phyloP scores from a whole-genome alignment of 2,329 filamentous ascomycete species.

The Monosporascus sp. region DNA sequence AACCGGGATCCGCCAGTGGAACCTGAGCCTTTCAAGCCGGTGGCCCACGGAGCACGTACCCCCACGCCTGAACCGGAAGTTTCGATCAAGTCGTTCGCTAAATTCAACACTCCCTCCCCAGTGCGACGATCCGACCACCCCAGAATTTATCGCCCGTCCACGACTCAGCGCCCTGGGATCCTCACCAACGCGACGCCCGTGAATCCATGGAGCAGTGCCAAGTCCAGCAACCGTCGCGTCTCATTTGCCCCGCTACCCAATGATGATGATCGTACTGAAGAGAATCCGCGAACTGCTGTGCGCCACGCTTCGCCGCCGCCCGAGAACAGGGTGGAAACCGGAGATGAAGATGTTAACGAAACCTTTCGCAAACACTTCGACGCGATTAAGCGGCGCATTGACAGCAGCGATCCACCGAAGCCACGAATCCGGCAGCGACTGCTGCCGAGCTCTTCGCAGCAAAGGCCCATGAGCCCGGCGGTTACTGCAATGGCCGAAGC shows the following conservation, averaged over 20 bases:
- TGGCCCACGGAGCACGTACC: slow-evolving; percentile 21
- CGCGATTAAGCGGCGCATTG: slow-evolving; percentile 33
- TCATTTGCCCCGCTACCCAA: slow-evolving; percentile 28
- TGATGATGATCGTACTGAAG: slow-evolving; percentile 17
- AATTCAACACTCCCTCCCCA: slow-evolving; percentile 47
- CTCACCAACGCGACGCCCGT: slow-evolving; percentile 10
- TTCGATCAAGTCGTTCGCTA: slow-evolving; percentile 46
- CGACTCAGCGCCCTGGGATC: slow-evolving; percentile 13
- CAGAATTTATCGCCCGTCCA: slow-evolving; percentile 4
- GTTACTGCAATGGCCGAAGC: slow-evolving; percentile 44
- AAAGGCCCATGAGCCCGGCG: slow-evolving; percentile 32
- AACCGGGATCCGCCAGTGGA: no score
- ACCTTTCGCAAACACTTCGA: slow-evolving; percentile 46
- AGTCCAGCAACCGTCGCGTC: slow-evolving; percentile 22
- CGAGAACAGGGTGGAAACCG: slow-evolving; percentile 25
- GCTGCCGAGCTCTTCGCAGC: slow-evolving; percentile 39
- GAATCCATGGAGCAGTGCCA: slow-evolving; percentile 11
- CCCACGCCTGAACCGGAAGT: slow-evolving; percentile 43
- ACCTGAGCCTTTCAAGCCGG: slow-evolving; percentile 13
- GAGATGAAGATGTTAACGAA: slow-evolving; percentile 25
- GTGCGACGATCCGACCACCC: slow-evolving; percentile 21
- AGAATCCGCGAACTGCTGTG: slow-evolving; percentile 3
- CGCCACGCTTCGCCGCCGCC: slow-evolving; percentile 41
- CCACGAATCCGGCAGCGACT: slow-evolving; percentile 25
- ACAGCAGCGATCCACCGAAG: slow-evolving; percentile 9